Conservation (phyloP, 1,139 yeast species). For the Petasospora fabianii region DNA sequence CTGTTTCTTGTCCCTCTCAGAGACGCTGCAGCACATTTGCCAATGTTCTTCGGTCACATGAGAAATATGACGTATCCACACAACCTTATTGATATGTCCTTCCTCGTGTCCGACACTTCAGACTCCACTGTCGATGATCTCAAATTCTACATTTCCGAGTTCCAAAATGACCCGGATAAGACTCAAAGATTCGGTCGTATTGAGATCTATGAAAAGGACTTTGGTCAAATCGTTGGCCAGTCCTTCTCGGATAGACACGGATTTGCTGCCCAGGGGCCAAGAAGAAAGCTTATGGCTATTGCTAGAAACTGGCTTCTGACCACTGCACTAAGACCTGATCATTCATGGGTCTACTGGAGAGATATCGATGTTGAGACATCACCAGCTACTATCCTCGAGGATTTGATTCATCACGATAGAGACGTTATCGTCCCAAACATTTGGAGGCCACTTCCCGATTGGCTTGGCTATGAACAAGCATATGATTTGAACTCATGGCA, state of each 20-base stretch:
- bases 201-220: slow-evolving; percentile 64
- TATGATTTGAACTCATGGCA: slow-evolving; percentile 91
- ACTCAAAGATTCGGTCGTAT: slow-evolving; percentile 45
- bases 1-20: slow-evolving; percentile 65
- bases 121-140: slow-evolving; percentile 53
- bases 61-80: slow-evolving; percentile 62
- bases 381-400: slow-evolving; percentile 59
- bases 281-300: slow-evolving; percentile 69
- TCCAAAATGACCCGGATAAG: slow-evolving; percentile 46
- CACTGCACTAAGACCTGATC: slow-evolving; percentile 62
- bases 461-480: slow-evolving; percentile 87
- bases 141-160: slow-evolving; percentile 38
- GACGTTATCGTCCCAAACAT: slow-evolving; percentile 80
- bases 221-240: slow-evolving; percentile 69
- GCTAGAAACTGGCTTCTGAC: slow-evolving; percentile 70
- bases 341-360: slow-evolving; percentile 79
- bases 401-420: slow-evolving; percentile 59
- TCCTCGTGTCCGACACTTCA: slow-evolving; percentile 59
- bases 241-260: slow-evolving; percentile 64
- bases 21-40: slow-evolving; percentile 66
- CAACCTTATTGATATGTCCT: slow-evolving; percentile 59
- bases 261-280: slow-evolving; percentile 69
- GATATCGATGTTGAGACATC: slow-evolving; percentile 68
- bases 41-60: slow-evolving; percentile 62
- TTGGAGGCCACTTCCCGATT: slow-evolving; percentile 89